A percentile compares a stretch with the other conserved stretches of the same genome.
phyloP scores from a whole-genome alignment of 768 basidiomycete species.

The Mycena vitilis region DNA sequence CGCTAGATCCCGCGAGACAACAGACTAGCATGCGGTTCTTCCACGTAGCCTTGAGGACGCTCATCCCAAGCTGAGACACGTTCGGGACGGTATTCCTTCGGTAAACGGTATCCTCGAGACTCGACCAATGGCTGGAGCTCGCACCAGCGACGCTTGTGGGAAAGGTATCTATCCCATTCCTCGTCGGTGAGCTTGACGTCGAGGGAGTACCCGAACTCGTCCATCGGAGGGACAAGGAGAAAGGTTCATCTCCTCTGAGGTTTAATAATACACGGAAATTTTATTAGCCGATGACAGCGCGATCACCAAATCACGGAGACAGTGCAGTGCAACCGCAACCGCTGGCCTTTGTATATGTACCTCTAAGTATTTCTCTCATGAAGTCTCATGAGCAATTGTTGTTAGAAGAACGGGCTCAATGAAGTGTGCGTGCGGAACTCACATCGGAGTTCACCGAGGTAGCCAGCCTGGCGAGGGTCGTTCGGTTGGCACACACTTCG shows the following conservation, averaged over 20 bases:
- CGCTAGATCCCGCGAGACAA: too few species aligned
- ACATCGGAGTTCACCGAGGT: too few species aligned
- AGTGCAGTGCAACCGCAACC: too few species aligned
- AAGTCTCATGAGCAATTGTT: too few species aligned
- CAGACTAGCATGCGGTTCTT: constrained; percentile 29
- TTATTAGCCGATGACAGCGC: neutral
- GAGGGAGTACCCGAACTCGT: constrained; percentile 32
- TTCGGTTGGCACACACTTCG: too few species aligned
- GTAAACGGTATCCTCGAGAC: constrained; percentile 30
- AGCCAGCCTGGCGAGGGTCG: too few species aligned
- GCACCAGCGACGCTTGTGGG: constrained; percentile 37
- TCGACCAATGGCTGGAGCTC: constrained; percentile 34
- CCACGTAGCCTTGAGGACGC: constrained; percentile 25
- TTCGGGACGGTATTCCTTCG: constrained; percentile 31
- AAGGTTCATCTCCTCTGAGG: neutral
- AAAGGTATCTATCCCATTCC: constrained; percentile 30
- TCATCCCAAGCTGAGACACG: constrained; percentile 31
- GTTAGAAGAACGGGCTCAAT: too few species aligned
- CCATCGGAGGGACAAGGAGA: constrained; percentile 19
- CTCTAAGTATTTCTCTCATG: too few species aligned
- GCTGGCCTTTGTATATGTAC: too few species aligned
- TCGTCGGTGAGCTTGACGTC: constrained; percentile 34
- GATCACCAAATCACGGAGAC: too few species aligned
- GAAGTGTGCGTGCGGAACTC: too few species aligned
- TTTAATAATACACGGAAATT: neutral